Conservation (phyloP, 1,284 basidiomycete species). For the Leccinum cinnamomeum region DNA sequence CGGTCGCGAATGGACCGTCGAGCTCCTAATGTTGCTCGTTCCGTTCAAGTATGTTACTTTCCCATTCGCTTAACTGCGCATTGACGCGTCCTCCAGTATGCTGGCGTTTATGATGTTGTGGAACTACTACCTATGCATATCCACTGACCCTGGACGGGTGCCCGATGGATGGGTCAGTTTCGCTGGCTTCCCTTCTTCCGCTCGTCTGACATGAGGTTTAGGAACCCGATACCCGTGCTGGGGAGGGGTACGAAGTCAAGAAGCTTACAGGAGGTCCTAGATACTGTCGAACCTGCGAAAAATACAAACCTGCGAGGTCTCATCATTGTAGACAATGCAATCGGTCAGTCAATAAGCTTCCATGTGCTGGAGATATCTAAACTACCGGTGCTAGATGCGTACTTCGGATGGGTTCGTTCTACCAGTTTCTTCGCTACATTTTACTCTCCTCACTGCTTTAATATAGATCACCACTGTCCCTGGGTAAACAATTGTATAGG, state of each 20-base stretch:
- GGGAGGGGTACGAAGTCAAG: conserved; percentile 84
- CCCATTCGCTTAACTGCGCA: conserved; percentile 7
- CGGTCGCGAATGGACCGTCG: conserved; percentile 64
- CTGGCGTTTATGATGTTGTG: conserved; percentile 77
- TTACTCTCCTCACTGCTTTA: conserved; percentile 6
- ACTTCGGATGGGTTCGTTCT: conserved; percentile 71
- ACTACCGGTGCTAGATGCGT: conserved; percentile 56
- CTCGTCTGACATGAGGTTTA: conserved; percentile 34
- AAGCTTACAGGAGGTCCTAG: conserved; percentile 76
- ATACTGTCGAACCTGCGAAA: conserved; percentile 78
- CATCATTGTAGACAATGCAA: conserved; percentile 91
- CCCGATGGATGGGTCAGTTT: conserved; percentile 74
- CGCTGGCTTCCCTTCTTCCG: conserved; percentile 2
- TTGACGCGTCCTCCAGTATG: conserved; percentile 45
- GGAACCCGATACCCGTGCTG: conserved; percentile 71
- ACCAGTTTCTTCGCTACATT: not conserved
- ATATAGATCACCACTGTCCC: conserved; percentile 85
- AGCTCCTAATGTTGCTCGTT: conserved; percentile 69
- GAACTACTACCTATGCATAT: conserved; percentile 85
- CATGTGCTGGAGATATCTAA: conserved; percentile 12
- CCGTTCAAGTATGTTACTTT: conserved; percentile 81
- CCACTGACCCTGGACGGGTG: conserved; percentile 82
- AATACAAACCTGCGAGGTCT: conserved; percentile 72
- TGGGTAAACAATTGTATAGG: conserved; percentile 93
- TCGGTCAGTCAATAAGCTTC: conserved; percentile 46